Evolutionary conservation across 331 rosid species (phyloP), one percentile per base, ranked within the genome.

Genomic region (Malus hybrid): DNA sequence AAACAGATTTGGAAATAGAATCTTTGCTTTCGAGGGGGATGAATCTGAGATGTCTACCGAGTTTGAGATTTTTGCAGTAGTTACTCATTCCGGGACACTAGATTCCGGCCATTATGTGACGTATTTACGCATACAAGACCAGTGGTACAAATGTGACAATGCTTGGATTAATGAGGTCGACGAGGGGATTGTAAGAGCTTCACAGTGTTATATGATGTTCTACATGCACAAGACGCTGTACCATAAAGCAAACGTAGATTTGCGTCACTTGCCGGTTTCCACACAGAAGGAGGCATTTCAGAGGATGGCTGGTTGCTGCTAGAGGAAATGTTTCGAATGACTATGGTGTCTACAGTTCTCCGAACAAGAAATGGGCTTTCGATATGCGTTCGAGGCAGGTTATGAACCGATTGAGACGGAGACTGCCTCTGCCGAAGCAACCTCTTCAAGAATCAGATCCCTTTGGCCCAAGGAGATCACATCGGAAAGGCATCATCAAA

Each of bases 131-230:
- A 75, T 93, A 70, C 80, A 81, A 56, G 81, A 83, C 39, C 98
- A 74, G 46, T 93, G 98, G 98, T 93, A 88, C 82, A 88, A 80
- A 74, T 93, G 98, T 18, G 98, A 91, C 27, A 92, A 91, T 79
- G 96, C 98, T 79, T 93, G 96, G 97, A 83, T 93, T 73, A 88
- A 86, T 10, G 94, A 90, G 86, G 98, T 91, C 7, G 95, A 93
- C 22, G 97, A 90, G 67, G 90, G 82, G 18, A 76, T 74, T 39
- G 98, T 93, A 33, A 83, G 97, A 85, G 93, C 97, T 75, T 85
- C 95, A 16, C 96, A 93, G 72, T 91, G 98, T 83, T 93, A 93
- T 65, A 88, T 93, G 97, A 78, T 91, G 77, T 93, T 91, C 83
- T 93, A 93, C 54, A 86, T 80, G 82, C 98, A 88, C 76, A 93